A percentile compares a stretch with the other conserved stretches of the same genome.
phyloP scores from a whole-genome alignment of 805 yeast genomes.

The Wickerhamomyces bovis region DNA sequence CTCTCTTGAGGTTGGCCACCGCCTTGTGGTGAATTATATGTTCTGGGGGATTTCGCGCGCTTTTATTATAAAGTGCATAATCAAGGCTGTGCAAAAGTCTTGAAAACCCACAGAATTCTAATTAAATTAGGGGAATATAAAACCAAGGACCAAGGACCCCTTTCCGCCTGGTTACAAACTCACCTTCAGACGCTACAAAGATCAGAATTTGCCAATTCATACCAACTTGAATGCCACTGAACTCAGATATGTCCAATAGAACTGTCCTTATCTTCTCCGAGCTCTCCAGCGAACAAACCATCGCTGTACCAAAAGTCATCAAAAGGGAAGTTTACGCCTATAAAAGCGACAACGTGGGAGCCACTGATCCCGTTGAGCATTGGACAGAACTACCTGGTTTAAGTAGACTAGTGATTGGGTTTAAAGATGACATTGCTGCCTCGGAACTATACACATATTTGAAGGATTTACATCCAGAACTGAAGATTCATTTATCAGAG shows the following conservation, averaged over 20 bases:
- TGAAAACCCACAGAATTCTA: too few species aligned
- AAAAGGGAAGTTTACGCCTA: conserved; percentile 13
- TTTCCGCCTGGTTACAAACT: too few species aligned
- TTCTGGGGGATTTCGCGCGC: too few species aligned
- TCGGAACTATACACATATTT: conserved; percentile 18
- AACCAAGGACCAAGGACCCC: too few species aligned
- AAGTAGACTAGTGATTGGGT: conserved; percentile 36
- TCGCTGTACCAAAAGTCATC: conserved; percentile 13
- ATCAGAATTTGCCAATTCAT: too few species aligned
- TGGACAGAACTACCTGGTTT: conserved; percentile 36
- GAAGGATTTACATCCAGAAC: conserved; percentile 11
- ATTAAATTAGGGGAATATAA: too few species aligned
- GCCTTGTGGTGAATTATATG: too few species aligned
- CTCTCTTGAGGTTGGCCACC: too few species aligned
- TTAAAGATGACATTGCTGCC: conserved; percentile 25
- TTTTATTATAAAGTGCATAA: too few species aligned
- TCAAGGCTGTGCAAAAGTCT: too few species aligned
- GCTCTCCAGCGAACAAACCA: conserved; percentile 15
- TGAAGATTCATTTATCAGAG: conserved; percentile 29
- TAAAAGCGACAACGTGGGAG: neutral
- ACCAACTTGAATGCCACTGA: neutral
- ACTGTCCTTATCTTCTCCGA: conserved; percentile 22
- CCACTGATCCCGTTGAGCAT: conserved; percentile 15
- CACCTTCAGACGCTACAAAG: too few species aligned
- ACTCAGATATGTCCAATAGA: neutral